These are phyloP conservation scores for Colletotrichum higginsianum DNA, from an alignment of 2,329 filamentous ascomycete genomes.

Conservation along the genomic window DNA sequence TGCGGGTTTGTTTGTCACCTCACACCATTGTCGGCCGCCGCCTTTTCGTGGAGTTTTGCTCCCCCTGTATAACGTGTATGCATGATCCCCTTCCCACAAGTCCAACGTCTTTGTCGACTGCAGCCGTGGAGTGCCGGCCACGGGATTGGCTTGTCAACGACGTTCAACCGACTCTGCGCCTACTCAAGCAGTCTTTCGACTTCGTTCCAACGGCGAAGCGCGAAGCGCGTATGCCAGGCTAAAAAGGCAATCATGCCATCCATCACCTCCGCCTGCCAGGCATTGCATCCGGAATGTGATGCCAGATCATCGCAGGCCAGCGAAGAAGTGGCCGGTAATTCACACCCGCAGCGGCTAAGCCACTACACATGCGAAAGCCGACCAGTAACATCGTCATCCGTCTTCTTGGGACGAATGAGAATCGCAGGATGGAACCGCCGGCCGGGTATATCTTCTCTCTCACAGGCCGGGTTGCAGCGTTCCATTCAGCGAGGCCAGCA, in stretches of 20 bases:
- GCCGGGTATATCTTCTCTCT: conserved; percentile 34
- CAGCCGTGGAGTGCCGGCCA: not conserved
- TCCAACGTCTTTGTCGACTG: not conserved
- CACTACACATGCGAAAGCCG: conserved; percentile 31
- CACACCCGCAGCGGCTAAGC: conserved; percentile 43
- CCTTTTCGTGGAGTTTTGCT: conserved; percentile 2
- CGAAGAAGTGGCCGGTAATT: conserved; percentile 39
- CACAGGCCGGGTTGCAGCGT: conserved; percentile 32
- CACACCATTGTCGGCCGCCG: conserved; percentile 23
- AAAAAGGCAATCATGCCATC: conserved; percentile 32
- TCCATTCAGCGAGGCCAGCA: conserved; percentile 14
- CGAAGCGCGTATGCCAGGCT: conserved; percentile 35
- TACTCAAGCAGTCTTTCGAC: conserved; percentile 11
- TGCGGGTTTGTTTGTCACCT: conserved; percentile 14
- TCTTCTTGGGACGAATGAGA: conserved; percentile 40
- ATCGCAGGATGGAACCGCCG: conserved; percentile 34
- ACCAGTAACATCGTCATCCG: conserved; percentile 36
- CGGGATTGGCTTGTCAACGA: conserved; percentile 8
- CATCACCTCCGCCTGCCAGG: conserved; percentile 25
- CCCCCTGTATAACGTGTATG: not conserved
- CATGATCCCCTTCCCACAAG: not conserved
- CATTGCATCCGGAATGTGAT: conserved; percentile 28
- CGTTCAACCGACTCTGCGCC: conserved; percentile 12
- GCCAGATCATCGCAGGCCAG: conserved; percentile 36
- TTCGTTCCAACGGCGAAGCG: conserved; percentile 29